Evolutionary conservation across 2,329 filamentous ascomycete genomes (phyloP), one percentile per base, ranked within the genome.

Genomic region (Microcyclospora pomicola): DNA sequence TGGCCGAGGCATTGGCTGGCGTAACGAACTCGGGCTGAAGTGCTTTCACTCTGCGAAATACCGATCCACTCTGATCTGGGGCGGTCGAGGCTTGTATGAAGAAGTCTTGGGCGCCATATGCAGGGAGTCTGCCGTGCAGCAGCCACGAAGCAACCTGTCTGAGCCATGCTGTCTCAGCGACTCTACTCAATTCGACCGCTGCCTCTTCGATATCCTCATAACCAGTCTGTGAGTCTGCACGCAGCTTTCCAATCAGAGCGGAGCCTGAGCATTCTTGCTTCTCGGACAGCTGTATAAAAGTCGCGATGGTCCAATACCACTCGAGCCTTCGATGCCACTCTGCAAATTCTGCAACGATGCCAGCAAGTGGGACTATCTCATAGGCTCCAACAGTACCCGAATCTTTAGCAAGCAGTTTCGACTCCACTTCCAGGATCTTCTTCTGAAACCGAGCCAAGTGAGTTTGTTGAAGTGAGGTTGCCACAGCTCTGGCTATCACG

Each of bases 101-200:
- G 56, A 96, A 96, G 59, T 96, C 88, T n/a, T 73, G 70, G 5
- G 70, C 72, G 2, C 84, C 85, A 55, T 83, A 78, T 11, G 71
- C 72, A 0, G 88, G 87, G 40, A 94, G 62, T 36, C 81, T 76
- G 5, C 91, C 91, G 57, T 94, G 92, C 11, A 96, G 62, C 7
- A 96, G 71, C 88, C 88, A 98, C 16, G 82, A 82, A 3, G 85
- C 82, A 9, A 92, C 70, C 54, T 94, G 86, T 58, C 85, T 82
- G 53, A 96, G 65, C 91, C 91, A 98, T 7, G 87, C 82, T 24
- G 75, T 81, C 62, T 98, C 88, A 0, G 86, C 87, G 15, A 84
- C 67, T 11, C 67, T 72, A n/a, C 84, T 72, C 28, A 96, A 64
- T 41, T 79, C 75, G 45, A 76, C 63, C 0, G 85, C 80, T 30